Conservation (phyloP, 2,329 filamentous ascomycete genomes). For the Fusarium napiforme region DNA sequence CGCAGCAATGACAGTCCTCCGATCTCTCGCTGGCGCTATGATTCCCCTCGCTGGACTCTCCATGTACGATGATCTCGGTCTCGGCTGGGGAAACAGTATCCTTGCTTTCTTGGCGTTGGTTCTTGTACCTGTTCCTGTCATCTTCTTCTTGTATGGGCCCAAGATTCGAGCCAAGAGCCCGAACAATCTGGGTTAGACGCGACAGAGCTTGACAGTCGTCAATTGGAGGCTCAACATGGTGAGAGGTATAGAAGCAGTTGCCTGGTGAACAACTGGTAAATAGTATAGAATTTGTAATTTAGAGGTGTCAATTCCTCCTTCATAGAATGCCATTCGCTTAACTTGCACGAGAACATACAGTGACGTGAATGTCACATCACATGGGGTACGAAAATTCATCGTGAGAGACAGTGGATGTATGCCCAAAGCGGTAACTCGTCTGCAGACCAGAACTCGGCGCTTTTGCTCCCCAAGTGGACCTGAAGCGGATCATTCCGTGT, state of each 20-base stretch:
- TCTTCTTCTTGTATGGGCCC: constrained; percentile 38
- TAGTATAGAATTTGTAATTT: not conserved
- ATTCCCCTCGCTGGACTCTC: constrained; percentile 67
- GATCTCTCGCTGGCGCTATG: constrained; percentile 73
- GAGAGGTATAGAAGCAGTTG: not conserved
- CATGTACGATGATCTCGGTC: constrained; percentile 53
- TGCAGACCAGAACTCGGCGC: not conserved
- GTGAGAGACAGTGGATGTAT: rapidly evolving
- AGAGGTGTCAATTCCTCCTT: not conserved
- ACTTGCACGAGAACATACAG: not conserved
- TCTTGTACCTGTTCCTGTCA: constrained; percentile 36
- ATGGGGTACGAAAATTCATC: not conserved
- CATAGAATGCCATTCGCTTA: not conserved
- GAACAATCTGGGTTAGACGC: constrained; percentile 27
- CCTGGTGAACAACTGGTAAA: not conserved
- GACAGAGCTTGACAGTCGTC: not conserved
- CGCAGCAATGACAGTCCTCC: constrained; percentile 45
- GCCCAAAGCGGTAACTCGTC: not conserved
- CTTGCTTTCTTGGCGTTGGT: constrained; percentile 57
- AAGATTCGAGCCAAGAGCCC: constrained; percentile 40
- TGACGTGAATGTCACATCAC: rapidly evolving
- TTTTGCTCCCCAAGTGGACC: not conserved
- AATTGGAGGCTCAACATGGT: rapidly evolving
- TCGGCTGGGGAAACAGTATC: constrained; percentile 58
- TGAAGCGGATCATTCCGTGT: not conserved